Evolutionary conservation across 202 grass and related monocot genomes (phyloP).

Genomic region (Hordeum pubiflorum): DNA sequence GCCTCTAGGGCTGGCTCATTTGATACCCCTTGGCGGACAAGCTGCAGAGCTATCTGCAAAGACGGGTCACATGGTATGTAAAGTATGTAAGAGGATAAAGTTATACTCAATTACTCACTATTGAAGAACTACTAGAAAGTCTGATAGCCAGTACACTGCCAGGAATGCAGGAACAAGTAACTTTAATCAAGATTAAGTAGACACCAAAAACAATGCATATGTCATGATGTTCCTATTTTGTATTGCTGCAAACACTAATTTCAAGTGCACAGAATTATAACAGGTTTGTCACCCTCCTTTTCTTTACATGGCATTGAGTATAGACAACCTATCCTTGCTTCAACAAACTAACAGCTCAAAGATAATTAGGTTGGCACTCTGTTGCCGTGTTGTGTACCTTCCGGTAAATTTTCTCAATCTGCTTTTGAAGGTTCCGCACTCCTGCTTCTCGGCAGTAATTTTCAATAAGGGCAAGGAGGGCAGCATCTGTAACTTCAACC

Average conservation of each 20-base stretch:
- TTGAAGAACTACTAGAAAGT: not conserved
- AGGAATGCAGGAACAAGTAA: not conserved
- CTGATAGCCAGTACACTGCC: not conserved
- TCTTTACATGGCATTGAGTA: not conserved
- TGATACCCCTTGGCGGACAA: slow-evolving; percentile 75
- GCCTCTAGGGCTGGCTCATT: slow-evolving; percentile 45
- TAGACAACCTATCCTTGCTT: slow-evolving; percentile 5
- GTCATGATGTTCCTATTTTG: not conserved
- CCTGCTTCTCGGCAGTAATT: slow-evolving; percentile 98
- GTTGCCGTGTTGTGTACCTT: slow-evolving; percentile 48
- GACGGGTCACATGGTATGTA: not conserved
- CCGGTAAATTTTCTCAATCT: slow-evolving; percentile 98
- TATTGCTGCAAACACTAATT: slow-evolving; percentile 8
- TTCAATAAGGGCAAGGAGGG: slow-evolving; percentile 86
- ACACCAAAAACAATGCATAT: not conserved
- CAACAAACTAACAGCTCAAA: slow-evolving; percentile 18
- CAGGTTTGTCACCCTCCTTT: not conserved
- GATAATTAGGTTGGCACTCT: slow-evolving; percentile 8
- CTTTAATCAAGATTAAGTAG: not conserved
- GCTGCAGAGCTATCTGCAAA: slow-evolving; percentile 80
- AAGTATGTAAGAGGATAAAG: slow-evolving; percentile 8
- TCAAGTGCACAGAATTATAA: not conserved
- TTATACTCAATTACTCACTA: slow-evolving; percentile 11
- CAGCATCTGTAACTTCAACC: slow-evolving; percentile 94
- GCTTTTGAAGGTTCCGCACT: slow-evolving; percentile 96